Conservation (phyloP, 768 basidiomycete species). For the Leccinum longicurvipes region DNA sequence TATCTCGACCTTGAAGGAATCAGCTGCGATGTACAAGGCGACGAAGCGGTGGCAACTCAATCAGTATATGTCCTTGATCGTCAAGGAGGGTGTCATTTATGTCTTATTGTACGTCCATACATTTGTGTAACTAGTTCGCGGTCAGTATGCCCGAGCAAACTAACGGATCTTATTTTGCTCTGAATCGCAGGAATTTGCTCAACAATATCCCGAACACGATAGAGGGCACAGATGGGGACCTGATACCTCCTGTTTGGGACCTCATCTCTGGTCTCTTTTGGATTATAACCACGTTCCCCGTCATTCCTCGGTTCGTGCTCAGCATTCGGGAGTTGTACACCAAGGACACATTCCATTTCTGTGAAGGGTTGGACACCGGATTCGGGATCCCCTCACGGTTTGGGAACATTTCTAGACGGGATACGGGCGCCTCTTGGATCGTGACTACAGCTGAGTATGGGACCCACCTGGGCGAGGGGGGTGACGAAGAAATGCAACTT, state of each 20-base stretch:
- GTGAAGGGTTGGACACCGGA: neutral
- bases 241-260: too few relatives aligned
- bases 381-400: neutral
- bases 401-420: too few relatives aligned
- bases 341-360: neutral
- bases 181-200: neutral
- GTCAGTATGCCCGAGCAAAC: neutral
- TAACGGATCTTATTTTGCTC: neutral
- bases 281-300: neutral
- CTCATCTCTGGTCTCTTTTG: neutral
- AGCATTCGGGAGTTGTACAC: neutral
- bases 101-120: neutral
- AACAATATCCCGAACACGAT: neutral
- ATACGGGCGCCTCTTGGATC: neutral
- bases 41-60: neutral
- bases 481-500: too few relatives aligned
- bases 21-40: neutral
- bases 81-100: neutral
- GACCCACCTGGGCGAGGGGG: too few relatives aligned
- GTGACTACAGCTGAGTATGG: neutral
- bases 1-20: neutral
- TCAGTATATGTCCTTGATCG: neutral
- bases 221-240: too few relatives aligned
- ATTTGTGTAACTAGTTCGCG: too few relatives aligned
- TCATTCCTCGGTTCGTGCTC: neutral